These are phyloP conservation scores for Verticillium dahliae DNA, from an alignment of 2,329 filamentous ascomycete species.

Conservation along the genomic window DNA sequence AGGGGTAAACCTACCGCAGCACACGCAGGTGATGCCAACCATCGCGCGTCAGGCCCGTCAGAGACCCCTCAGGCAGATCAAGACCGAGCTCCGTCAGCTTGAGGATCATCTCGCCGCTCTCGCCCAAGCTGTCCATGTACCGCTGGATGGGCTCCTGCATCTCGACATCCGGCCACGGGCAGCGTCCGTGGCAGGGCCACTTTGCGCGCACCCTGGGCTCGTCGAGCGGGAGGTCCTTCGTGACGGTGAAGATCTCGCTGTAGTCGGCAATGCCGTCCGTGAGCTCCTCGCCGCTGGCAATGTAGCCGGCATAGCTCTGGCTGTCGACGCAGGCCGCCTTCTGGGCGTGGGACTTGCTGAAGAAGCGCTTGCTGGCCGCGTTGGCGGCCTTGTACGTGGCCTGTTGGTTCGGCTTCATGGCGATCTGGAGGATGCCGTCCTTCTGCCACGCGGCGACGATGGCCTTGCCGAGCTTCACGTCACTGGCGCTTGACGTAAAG, in stretches of 20 bases:
- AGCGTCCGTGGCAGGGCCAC: slow-evolving; percentile 44
- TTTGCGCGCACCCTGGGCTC: slow-evolving; percentile 30
- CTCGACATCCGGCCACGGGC: slow-evolving; percentile 36
- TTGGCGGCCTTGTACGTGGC: slow-evolving; percentile 27
- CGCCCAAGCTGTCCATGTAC: slow-evolving; percentile 34
- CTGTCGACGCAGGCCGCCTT: slow-evolving; percentile 37
- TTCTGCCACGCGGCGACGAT: slow-evolving; percentile 34
- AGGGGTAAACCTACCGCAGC: slow-evolving; percentile 26
- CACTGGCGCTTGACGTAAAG: slow-evolving; percentile 51
- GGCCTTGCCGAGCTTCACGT: slow-evolving; percentile 55
- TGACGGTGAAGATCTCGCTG: slow-evolving; percentile 46
- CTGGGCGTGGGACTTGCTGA: slow-evolving; percentile 23
- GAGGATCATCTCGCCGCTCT: slow-evolving; percentile 36
- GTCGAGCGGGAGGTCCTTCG: slow-evolving; percentile 33
- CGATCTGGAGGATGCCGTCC: slow-evolving; percentile 40
- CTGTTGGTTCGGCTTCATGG: slow-evolving; percentile 27
- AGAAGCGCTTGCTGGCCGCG: slow-evolving; percentile 30
- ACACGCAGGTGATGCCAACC: slow-evolving; percentile 46
- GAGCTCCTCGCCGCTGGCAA: slow-evolving; percentile 41
- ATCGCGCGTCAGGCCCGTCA: slow-evolving; percentile 35
- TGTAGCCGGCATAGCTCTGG: slow-evolving; percentile 40
- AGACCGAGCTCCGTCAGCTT: slow-evolving; percentile 38
- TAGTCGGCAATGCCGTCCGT: slow-evolving; percentile 43
- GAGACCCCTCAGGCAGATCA: slow-evolving; percentile 27
- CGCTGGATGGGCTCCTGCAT: slow-evolving; percentile 31